phyloP scores from a whole-genome alignment of 495 filamentous ascomycete species.

The Evansstolkia leycettana region DNA sequence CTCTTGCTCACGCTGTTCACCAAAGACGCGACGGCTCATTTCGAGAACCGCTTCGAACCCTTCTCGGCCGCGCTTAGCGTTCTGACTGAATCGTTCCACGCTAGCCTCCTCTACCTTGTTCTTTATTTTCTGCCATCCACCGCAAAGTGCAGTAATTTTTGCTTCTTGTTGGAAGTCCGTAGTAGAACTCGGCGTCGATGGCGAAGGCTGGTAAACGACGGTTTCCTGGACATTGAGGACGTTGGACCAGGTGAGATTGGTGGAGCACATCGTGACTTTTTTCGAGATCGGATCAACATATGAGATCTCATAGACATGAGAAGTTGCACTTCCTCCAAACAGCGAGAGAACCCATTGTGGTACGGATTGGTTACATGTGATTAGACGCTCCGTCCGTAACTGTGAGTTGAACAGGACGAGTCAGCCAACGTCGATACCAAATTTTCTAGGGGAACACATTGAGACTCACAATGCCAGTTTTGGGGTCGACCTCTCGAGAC shows the following conservation, averaged over 20 bases:
- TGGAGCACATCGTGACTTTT: slow-evolving; percentile 87
- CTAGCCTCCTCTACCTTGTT: slow-evolving; percentile 87
- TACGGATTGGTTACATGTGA: slow-evolving; percentile 82
- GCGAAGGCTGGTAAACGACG: slow-evolving; percentile 62
- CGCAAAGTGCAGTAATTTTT: slow-evolving; percentile 83
- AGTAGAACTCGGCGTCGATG: slow-evolving; percentile 35
- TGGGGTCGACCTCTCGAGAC: slow-evolving; percentile 63
- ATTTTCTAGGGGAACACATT: neutral
- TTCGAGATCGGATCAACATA: slow-evolving; percentile 75
- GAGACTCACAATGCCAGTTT: slow-evolving; percentile 65
- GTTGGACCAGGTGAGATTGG: slow-evolving; percentile 83
- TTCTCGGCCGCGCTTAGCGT: slow-evolving; percentile 76
- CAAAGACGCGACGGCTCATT: slow-evolving; percentile 86
- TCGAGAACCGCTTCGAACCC: slow-evolving; percentile 90
- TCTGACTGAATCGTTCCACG: slow-evolving; percentile 79
- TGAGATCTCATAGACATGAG: slow-evolving; percentile 85
- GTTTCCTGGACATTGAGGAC: slow-evolving; percentile 83
- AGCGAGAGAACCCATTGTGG: slow-evolving; percentile 77
- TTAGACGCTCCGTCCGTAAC: slow-evolving; percentile 91
- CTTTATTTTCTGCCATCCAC: slow-evolving; percentile 91
- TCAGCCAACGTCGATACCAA: neutral
- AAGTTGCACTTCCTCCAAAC: slow-evolving; percentile 58
- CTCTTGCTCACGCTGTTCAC: slow-evolving; percentile 70
- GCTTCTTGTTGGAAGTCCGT: slow-evolving; percentile 83
- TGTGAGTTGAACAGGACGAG: slow-evolving; percentile 13